Conservation (phyloP, 164 flowering plant species). For the Dillenia suffruticosa region DNA sequence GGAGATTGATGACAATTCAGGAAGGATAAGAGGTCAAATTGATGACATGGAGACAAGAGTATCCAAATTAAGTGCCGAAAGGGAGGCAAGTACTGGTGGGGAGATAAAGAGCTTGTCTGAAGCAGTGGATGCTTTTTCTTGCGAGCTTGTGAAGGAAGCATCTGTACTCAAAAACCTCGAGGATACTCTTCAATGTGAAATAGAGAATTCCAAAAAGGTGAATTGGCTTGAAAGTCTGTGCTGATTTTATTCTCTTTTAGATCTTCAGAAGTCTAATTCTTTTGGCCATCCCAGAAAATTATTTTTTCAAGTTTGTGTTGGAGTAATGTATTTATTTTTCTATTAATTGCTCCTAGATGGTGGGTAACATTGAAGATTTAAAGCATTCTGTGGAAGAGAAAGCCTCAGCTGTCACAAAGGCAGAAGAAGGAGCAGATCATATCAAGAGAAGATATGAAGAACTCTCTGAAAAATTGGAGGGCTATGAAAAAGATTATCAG, state of each 20-base stretch:
- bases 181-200: constrained; percentile 67
- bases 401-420: constrained; percentile 57
- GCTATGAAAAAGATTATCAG: constrained; percentile 84
- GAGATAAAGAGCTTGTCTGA: constrained; percentile 71
- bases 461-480: constrained; percentile 66
- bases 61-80: constrained; percentile 56
- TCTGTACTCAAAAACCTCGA: constrained; percentile 70
- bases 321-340: neutral
- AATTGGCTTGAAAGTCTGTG: neutral
- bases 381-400: constrained; percentile 64
- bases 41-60: constrained; percentile 63
- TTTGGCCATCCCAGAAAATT: too few relatives aligned
- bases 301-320: too few relatives aligned
- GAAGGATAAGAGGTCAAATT: constrained; percentile 38
- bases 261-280: too few relatives aligned
- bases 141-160: constrained; percentile 66
- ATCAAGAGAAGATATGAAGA: constrained; percentile 54
- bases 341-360: constrained; percentile 35
- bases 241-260: too few relatives aligned
- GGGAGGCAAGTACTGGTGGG: constrained; percentile 88
- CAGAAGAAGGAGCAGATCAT: constrained; percentile 93
- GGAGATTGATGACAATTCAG: constrained; percentile 42
- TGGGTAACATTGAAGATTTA: constrained; percentile 59
- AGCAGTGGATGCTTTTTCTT: constrained; percentile 73
- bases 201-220: constrained; percentile 71